Base-by-base conservation (phyloP, 2,329 filamentous ascomycete species). In the Ilyonectria mors-panacis region DNA sequence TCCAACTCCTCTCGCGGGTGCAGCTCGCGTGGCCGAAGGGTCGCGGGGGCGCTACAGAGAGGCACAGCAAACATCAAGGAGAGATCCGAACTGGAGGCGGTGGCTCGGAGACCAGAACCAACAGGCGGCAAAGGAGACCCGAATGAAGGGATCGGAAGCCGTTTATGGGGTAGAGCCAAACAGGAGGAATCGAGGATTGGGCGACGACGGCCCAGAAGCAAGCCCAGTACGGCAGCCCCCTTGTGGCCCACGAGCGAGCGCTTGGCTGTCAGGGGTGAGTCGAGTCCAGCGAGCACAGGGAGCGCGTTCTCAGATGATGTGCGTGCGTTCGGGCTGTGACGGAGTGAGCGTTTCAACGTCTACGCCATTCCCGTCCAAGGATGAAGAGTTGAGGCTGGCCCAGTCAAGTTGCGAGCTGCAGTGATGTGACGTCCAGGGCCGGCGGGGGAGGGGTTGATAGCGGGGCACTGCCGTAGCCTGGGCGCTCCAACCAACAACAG, bases 101-200 rank as follows among this genome's bases (percentile, higher is more conserved):
- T 30, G 42, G 30, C 50, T 63, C 30, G 42, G 51, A 47, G 33
- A 17, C 33, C 59, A 54, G 15, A 39, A 54, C 59, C 59, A 48
- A 61, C 59, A 61, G 37, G 17, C 37, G 37, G 59, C 59, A 47
- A 47, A 54, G 19, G 30, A 28, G 59, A 37, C 59, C 59, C 59
- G 59, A 61, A 19, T 28, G 50, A 61, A 61, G 30, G 59, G 59
- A 61, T 54, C 33, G 19, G 47, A 61, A 44, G 39, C 59, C 59
- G 59, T 55, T 61, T 61, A 61, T 61, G 59, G 59, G 39, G 59
- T 61, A 45, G 21, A 44, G 59, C 50, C 28, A 42, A n/a, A 47
- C 59, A 39, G 44, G 48, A 23, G 37, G 39, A n/a, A n/a, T n/a
- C 39, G 39, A 26, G 39, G 59, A 61, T 55, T 55, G 50, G 58